Evolutionary conservation across 192 early-diverging fungal species (phyloP), one percentile per base, ranked within the genome.

Genomic region (Umbelopsis sp.): DNA sequence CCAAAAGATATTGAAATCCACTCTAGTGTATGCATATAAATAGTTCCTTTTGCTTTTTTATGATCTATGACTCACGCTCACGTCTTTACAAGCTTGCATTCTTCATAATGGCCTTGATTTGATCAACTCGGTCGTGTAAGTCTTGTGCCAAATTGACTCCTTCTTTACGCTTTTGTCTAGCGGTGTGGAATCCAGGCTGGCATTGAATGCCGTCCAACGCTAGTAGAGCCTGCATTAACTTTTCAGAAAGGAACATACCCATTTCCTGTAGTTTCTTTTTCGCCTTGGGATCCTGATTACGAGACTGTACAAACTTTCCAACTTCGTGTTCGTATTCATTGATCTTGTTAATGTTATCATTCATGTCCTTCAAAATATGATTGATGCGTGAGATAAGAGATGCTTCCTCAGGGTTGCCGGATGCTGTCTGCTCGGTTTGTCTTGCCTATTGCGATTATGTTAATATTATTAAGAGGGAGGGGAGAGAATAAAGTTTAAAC

Each of bases 101-200:
- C 47, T 64, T 73, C 47, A 66, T 52, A 2, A 58, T 47, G 0
- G 22, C 84, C 69, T 85, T 90, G 67, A 87, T 78, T 41, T 76
- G 81, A 83, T 96, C 94, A 74, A 93, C 83, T 67, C 84, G 76
- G 77, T 95, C 93, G 78, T 95, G 80, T 79, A 87, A 81, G 58
- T 80, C 85, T 80, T 96, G 94, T 21, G 90, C 81, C 44, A 82
- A 70, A 71, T 84, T 80, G 46, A 96, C 93, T 5, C 86, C 88
- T 75, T 92, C 87, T 68, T 85, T 82, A 78, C 94, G 77, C 77
- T 87, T 89, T 76, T 84, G 73, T 49, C 94, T 75, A 10, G 92
- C 92, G 35, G 84, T 84, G 27, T 91, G 88, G 68, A 91, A 88
- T 2, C 88, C 91, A 10, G 86, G 80, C 55, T 86, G 85, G 49